A percentile compares a stretch with the other conserved stretches of the same genome.
Evolutionary conservation across 164 flowering plant genomes (phyloP).

Genomic region (Houttuynia cordata): DNA sequence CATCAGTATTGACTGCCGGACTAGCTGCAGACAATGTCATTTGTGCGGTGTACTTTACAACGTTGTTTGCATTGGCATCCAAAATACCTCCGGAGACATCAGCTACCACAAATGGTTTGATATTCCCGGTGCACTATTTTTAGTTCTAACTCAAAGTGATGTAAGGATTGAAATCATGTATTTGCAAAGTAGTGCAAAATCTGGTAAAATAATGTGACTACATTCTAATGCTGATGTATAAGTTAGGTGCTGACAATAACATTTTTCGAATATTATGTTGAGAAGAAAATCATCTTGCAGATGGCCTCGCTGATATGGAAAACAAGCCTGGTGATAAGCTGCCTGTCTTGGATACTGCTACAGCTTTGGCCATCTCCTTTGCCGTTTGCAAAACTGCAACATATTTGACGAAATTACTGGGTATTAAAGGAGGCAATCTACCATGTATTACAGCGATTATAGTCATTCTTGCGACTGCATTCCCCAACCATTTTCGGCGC

Average conservation of each 20-base stretch:
- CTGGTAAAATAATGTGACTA: too few species aligned
- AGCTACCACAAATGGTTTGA: conserved; percentile 32
- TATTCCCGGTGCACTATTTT: too few species aligned
- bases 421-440: conserved; percentile 56
- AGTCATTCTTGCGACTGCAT: conserved; percentile 50
- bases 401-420: conserved; percentile 24
- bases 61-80: conserved; percentile 71
- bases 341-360: too few species aligned
- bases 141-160: neutral
- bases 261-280: too few species aligned
- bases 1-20: conserved; percentile 85
- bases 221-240: too few species aligned
- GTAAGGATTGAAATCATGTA: neutral
- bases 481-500: conserved; percentile 40
- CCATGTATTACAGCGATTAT: conserved; percentile 59
- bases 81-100: conserved; percentile 59
- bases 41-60: conserved; percentile 63
- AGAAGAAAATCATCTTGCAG: conserved; percentile 18
- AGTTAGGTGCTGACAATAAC: neutral
- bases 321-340: conserved; percentile 23
- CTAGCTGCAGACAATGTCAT: conserved; percentile 90
- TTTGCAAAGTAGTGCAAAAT: too few species aligned
- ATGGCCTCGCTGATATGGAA: conserved; percentile 17
- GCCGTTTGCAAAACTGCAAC: conserved; percentile 51
- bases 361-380: conserved; percentile 61